Conservation (phyloP, 257 asterid species). For the Gynochthodes officinalis region DNA sequence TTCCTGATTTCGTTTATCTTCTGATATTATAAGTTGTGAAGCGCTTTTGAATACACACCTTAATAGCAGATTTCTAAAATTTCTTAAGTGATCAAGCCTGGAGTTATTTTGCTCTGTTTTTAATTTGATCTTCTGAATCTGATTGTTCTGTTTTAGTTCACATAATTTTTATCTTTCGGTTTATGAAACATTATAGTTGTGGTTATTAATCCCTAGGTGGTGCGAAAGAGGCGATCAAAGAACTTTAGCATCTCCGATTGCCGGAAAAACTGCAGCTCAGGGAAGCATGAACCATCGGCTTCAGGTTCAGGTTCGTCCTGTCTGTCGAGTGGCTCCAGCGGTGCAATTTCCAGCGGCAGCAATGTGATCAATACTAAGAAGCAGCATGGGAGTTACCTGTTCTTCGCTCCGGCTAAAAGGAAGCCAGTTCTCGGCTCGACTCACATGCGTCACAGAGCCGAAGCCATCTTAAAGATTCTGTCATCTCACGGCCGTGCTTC, state of each 20-base stretch:
- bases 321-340: slow-evolving; percentile 39
- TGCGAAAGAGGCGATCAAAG: slow-evolving; percentile 68
- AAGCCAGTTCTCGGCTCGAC: slow-evolving; percentile 37
- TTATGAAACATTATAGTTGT: neutral
- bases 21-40: neutral
- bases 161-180: neutral
- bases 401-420: slow-evolving; percentile 18
- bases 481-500: slow-evolving; percentile 63
- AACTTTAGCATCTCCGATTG: slow-evolving; percentile 40
- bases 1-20: neutral
- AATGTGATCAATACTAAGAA: slow-evolving; percentile 10
- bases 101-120: neutral
- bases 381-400: neutral
- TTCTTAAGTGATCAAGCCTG: neutral
- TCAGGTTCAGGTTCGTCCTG: slow-evolving; percentile 49
- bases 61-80: neutral
- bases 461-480: slow-evolving; percentile 61
- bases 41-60: neutral
- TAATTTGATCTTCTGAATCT: neutral
- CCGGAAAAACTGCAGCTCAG: slow-evolving; percentile 36
- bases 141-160: neutral
- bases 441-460: slow-evolving; percentile 64
- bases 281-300: slow-evolving; percentile 34
- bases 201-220: slow-evolving; percentile 40
- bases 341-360: slow-evolving; percentile 29